A percentile compares a stretch with the other conserved stretches of the same genome.
These are phyloP conservation scores for Aspergillus coremiiformis DNA, from an alignment of 495 filamentous ascomycete genomes.

Conservation along the genomic window DNA sequence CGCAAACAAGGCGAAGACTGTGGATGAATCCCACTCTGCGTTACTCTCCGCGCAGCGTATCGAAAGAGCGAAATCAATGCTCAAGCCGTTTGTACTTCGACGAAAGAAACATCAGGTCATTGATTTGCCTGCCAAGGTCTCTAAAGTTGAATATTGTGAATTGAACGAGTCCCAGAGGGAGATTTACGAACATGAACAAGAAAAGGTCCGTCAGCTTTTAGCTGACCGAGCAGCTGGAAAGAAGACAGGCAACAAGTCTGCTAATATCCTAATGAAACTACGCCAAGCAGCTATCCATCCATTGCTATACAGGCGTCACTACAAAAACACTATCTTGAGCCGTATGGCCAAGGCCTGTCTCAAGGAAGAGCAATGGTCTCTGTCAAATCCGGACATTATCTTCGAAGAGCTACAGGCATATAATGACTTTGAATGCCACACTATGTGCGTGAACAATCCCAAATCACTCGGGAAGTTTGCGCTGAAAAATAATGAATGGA, in stretches of 20 bases:
- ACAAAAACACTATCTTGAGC: conserved; percentile 60
- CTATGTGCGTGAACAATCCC: conserved; percentile 64
- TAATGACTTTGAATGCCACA: conserved; percentile 77
- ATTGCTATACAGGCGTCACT: conserved; percentile 73
- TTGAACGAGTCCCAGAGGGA: conserved; percentile 60
- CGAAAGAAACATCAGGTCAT: conserved; percentile 94
- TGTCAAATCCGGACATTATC: conserved; percentile 57
- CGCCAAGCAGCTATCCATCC: conserved; percentile 92
- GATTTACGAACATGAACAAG: conserved; percentile 61
- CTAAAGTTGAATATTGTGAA: conserved; percentile 68
- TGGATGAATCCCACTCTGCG: conserved; percentile 61
- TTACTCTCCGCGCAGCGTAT: conserved; percentile 81
- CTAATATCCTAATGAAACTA: conserved; percentile 82
- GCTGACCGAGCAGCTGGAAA: conserved; percentile 50
- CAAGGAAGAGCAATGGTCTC: conserved; percentile 52
- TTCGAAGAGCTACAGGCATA: conserved; percentile 63
- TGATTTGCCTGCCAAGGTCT: conserved; percentile 75
- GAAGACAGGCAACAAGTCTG: conserved; percentile 47
- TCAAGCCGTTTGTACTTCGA: conserved; percentile 89
- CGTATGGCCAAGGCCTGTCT: conserved; percentile 74
- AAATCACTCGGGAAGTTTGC: conserved; percentile 61
- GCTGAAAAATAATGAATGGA: conserved; percentile 71
- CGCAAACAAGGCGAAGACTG: conserved; percentile 79
- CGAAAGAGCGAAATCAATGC: conserved; percentile 76
- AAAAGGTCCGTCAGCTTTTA: conserved; percentile 47